Evolutionary conservation across 1,284 basidiomycete species (phyloP), one percentile per base, ranked within the genome.

Genomic region (Erythrobasidium hasegawianum): DNA sequence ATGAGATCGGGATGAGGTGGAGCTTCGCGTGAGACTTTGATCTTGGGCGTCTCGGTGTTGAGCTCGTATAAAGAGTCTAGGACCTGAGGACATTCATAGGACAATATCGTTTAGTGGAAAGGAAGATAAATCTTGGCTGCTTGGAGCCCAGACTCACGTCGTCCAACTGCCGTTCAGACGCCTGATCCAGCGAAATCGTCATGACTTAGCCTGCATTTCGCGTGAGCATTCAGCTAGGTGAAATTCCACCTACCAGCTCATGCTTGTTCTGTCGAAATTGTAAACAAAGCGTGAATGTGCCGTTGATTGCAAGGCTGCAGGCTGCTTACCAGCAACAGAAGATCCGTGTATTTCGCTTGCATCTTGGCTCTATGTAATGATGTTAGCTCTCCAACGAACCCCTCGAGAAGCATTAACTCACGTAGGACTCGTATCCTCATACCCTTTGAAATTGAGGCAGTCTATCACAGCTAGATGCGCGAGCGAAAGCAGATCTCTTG

Each of bases 271-370:
- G 73, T 11, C 16, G 14, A 57, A 18, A 39, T 11, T 14, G 39
- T 22, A 16, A 22, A n/a, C 54, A 24, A 55, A 50, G n/a, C 43
- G 20, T 38, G 16, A 18, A 26, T 18, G 26, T 26, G 33, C 33
- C n/a, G n/a, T n/a, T n/a, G n/a, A 33, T 11, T 33, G 33, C 33
- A 11, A 11, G 11, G 33, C 33, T 33, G 4, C 5, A 11, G 4
- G 33, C 5, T 1, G 78, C 87, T 67, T 68, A 89, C 88, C 62
- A 95, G 83, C 27, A 94, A 80, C 60, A 94, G 85, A 50, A 92
- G 81, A 74, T 95, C 91, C 2, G 90, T 91, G 75, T 93, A 95
- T 73, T 87, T 87, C n/a, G 91, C 89, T 79, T 93, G 90, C 84
- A 94, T 89, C 77, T 53, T 59, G 7, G 57, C 52, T 26, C 58